Percentiles rank a stretch among this genome's conserved stretches.
These are phyloP conservation scores for Voacanga thouarsii DNA, from an alignment of 257 asterid species.

Conservation along the genomic window DNA sequence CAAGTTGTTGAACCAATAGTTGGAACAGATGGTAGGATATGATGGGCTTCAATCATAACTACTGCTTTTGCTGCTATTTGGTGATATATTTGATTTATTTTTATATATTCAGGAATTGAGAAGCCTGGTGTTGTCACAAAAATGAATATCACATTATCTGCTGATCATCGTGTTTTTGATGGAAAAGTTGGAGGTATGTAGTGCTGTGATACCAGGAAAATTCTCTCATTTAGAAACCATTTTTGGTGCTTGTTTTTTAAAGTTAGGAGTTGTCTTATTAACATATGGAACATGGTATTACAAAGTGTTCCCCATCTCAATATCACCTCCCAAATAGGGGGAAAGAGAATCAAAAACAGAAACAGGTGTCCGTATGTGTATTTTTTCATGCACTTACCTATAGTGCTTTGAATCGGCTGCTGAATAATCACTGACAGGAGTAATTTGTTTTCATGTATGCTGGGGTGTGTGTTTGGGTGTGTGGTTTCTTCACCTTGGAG, in stretches of 20 bases:
- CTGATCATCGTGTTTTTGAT: conserved; percentile 95
- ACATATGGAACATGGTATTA: not conserved
- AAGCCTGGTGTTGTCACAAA: conserved; percentile 75
- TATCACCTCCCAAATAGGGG: not conserved
- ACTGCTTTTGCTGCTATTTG: conserved; percentile 12
- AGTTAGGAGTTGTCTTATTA: not conserved
- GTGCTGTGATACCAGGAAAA: not conserved
- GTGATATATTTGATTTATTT: conserved; percentile 11
- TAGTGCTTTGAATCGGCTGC: not conserved
- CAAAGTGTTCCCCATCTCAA: not conserved
- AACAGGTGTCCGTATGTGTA: too few relatives aligned
- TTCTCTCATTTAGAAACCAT: not conserved
- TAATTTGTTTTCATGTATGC: not conserved
- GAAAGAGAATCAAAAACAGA: not conserved
- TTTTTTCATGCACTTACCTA: not conserved
- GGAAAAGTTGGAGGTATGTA: conserved; percentile 91
- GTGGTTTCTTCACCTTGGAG: not conserved
- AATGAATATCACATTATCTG: conserved; percentile 82
- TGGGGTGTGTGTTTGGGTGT: not conserved
- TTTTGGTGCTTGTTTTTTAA: not conserved
- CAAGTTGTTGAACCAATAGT: conserved; percentile 80
- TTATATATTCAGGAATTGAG: conserved; percentile 61
- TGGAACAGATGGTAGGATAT: conserved; percentile 72
- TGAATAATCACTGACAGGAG: not conserved
- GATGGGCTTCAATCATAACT: conserved; percentile 8